Evolutionary conservation across 2,329 filamentous ascomycete species (phyloP).

Genomic region (Botrytis elliptica): DNA sequence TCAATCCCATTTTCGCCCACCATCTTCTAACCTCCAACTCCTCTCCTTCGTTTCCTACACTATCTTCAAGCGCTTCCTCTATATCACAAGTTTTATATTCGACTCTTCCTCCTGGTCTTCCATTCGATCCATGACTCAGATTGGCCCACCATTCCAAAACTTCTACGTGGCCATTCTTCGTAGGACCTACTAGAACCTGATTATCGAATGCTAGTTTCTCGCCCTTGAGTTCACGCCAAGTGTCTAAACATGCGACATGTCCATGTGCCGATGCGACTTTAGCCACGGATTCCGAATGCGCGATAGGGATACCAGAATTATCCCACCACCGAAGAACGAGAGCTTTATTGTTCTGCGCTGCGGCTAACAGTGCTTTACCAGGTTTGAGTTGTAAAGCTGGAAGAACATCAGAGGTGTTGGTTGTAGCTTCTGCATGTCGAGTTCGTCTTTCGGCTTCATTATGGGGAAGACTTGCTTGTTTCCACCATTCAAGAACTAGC

Average conservation of each 20-base stretch:
- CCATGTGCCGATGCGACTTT: slow-evolving; percentile 84
- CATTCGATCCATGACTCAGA: slow-evolving; percentile 53
- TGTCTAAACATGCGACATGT: slow-evolving; percentile 77
- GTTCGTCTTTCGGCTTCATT: slow-evolving; percentile 42
- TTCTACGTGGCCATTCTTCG: slow-evolving; percentile 78
- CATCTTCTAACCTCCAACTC: slow-evolving; percentile 74
- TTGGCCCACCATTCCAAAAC: slow-evolving; percentile 91
- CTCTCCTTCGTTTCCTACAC: slow-evolving; percentile 58
- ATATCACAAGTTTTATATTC: slow-evolving; percentile 96
- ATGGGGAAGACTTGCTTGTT: slow-evolving; percentile 59
- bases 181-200: slow-evolving; percentile 81
- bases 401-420: slow-evolving; percentile 28
- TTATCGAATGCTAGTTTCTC: slow-evolving; percentile 77
- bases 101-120: slow-evolving; percentile 61
- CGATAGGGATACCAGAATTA: slow-evolving; percentile 72
- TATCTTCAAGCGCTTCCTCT: slow-evolving; percentile 90
- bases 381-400: slow-evolving; percentile 64
- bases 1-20: slow-evolving; percentile 78
- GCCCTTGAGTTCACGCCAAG: slow-evolving; percentile 75
- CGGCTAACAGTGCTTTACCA: slow-evolving; percentile 79
- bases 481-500: slow-evolving; percentile 93
- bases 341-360: slow-evolving; percentile 77
- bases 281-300: slow-evolving; percentile 77
- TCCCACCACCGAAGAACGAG: slow-evolving; percentile 87
- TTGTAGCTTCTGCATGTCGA: slow-evolving; percentile 30